These are phyloP conservation scores for Dioszegia crocea DNA, from an alignment of 768 basidiomycete species.

Conservation along the genomic window DNA sequence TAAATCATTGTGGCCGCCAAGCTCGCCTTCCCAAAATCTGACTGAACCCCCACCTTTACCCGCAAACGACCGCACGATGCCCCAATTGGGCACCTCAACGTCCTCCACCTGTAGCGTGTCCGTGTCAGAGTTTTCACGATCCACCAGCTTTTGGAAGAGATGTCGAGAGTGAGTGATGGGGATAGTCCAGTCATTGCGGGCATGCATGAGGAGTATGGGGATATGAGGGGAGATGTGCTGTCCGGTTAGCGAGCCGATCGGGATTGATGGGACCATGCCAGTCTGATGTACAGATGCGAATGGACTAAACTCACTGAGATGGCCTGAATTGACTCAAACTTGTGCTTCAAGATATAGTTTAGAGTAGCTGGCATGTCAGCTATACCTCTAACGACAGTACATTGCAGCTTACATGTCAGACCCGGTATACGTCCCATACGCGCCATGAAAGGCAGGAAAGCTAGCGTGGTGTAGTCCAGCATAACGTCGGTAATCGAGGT, in stretches of 20 bases:
- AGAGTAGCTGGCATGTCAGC: background rate
- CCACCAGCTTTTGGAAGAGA: conserved; percentile 54
- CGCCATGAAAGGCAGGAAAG: conserved; percentile 63
- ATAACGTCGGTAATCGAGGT: conserved; percentile 57
- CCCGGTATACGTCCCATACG: conserved; percentile 16
- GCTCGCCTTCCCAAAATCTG: conserved; percentile 37
- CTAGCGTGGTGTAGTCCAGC: conserved; percentile 62
- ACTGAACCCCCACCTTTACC: conserved; percentile 20
- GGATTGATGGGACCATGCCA: background rate
- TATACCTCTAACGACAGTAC: background rate
- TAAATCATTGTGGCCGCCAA: conserved; percentile 42
- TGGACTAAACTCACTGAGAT: conserved; percentile 20
- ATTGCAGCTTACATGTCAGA: conserved; percentile 17
- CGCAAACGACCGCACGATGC: conserved; percentile 17
- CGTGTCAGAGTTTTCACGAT: background rate
- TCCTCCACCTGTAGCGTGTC: background rate
- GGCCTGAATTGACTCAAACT: conserved; percentile 24
- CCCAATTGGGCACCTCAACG: conserved; percentile 27
- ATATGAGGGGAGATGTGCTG: background rate
- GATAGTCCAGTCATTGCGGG: conserved; percentile 70
- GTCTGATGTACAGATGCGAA: conserved; percentile 50
- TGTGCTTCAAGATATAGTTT: background rate
- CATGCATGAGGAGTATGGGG: conserved; percentile 69
- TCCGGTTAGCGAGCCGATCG: background rate
- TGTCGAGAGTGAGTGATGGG: conserved; percentile 64